phyloP scores from a whole-genome alignment of 2,329 filamentous ascomycete genomes.

The Fusarium sp. region DNA sequence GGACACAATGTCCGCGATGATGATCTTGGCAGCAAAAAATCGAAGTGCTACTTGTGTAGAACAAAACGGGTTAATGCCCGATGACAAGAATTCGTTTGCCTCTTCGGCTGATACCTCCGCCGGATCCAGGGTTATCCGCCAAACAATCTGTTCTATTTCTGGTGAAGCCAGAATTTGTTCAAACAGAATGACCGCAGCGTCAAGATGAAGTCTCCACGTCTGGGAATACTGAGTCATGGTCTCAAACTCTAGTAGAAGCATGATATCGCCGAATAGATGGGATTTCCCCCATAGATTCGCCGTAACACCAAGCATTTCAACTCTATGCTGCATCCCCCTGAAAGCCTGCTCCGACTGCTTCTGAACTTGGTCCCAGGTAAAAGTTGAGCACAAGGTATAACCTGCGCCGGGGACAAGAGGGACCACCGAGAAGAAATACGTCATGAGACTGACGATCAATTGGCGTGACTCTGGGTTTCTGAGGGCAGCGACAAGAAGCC shows the following conservation, averaged over 20 bases:
- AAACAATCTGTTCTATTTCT: not conserved
- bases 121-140: not conserved
- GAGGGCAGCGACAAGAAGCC: constrained; percentile 64
- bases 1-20: constrained; percentile 43
- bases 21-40: constrained; percentile 52
- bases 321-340: constrained; percentile 5
- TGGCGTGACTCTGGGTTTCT: constrained; percentile 64
- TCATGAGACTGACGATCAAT: constrained; percentile 55
- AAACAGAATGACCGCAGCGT: not conserved
- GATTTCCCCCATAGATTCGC: constrained; percentile 8
- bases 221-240: constrained; percentile 3
- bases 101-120: not conserved
- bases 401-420: not conserved
- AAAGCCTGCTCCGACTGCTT: not conserved
- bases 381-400: not conserved
- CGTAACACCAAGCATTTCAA: not conserved
- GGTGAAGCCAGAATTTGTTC: not conserved
- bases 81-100: not conserved
- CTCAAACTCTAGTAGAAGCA: constrained; percentile 14
- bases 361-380: constrained; percentile 11
- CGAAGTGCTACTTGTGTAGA: constrained; percentile 52
- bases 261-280: not conserved
- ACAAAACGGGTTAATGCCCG: not conserved
- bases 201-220: not conserved
- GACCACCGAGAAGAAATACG: constrained; percentile 22